phyloP scores from a whole-genome alignment of 495 filamentous ascomycete genomes.

The Aspergillus mulundensis region DNA sequence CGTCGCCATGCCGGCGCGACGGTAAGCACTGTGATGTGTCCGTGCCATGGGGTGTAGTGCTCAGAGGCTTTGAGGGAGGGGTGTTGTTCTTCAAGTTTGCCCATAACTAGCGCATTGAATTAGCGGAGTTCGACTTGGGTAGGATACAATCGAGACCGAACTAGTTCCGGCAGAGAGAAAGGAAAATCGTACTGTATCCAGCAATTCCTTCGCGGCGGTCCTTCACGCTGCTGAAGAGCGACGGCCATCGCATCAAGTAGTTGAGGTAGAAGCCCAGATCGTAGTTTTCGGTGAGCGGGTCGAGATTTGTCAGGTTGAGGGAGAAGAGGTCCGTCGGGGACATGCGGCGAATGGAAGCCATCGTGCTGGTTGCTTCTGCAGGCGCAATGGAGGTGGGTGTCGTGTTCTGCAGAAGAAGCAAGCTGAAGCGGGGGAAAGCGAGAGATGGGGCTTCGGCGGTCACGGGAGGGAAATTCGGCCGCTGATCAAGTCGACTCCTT shows the following conservation, averaged over 20 bases:
- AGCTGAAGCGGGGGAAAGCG: constrained; percentile 8
- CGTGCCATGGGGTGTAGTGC: constrained; percentile 95
- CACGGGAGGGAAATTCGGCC: constrained; percentile 23
- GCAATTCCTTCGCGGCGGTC: constrained; percentile 77
- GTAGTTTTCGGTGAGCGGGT: constrained; percentile 94
- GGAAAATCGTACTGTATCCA: constrained; percentile 70
- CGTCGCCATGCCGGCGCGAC: constrained; percentile 83
- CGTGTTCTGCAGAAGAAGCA: background rate
- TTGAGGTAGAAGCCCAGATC: constrained; percentile 91
- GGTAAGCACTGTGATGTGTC: constrained; percentile 93
- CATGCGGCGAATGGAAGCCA: constrained; percentile 70
- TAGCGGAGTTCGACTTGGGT: background rate
- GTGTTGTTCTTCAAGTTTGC: constrained; percentile 88
- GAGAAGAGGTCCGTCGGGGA: constrained; percentile 69
- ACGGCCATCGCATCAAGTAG: constrained; percentile 92
- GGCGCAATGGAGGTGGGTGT: constrained; percentile 3
- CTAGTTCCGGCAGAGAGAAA: background rate
- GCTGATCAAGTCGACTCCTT: background rate
- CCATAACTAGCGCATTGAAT: constrained; percentile 66
- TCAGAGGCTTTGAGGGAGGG: constrained; percentile 62
- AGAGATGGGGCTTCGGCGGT: constrained; percentile 22
- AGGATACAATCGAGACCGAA: background rate
- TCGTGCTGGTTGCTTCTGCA: constrained; percentile 25
- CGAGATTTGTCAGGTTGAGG: constrained; percentile 82
- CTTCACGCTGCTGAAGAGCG: constrained; percentile 84